These are phyloP conservation scores for Leccinum rimulosum DNA, from an alignment of 768 basidiomycete genomes.

Conservation along the genomic window DNA sequence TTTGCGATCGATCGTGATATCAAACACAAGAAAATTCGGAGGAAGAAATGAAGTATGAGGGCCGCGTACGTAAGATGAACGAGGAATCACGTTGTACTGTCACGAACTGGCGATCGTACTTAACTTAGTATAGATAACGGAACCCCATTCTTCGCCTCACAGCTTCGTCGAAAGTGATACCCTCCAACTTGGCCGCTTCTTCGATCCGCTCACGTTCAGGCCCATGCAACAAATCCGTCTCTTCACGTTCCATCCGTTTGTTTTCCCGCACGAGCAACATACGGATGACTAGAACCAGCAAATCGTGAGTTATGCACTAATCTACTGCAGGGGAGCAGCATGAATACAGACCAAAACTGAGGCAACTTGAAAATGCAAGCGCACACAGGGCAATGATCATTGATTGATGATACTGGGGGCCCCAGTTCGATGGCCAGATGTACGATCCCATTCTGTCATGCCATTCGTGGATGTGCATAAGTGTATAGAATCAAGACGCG, in stretches of 20 bases:
- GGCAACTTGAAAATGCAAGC: constrained; percentile 30
- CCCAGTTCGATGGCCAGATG: constrained; percentile 60
- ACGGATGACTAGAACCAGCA: constrained; percentile 38
- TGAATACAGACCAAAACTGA: constrained; percentile 34
- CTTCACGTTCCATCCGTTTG: constrained; percentile 47
- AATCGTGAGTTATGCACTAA: not conserved
- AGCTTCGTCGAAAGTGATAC: constrained; percentile 58
- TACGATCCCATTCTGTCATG: constrained; percentile 54
- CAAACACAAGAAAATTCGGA: not conserved
- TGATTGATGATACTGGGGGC: constrained; percentile 59
- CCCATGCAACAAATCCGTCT: constrained; percentile 41
- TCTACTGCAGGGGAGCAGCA: not conserved
- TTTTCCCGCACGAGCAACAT: constrained; percentile 49
- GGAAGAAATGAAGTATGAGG: not conserved
- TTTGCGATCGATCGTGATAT: not conserved
- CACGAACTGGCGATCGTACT: too few species aligned
- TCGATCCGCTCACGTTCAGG: constrained; percentile 50
- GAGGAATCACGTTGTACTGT: not conserved
- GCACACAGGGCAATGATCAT: constrained; percentile 49
- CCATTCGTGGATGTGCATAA: not conserved
- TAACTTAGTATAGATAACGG: constrained; percentile 49
- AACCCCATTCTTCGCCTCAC: constrained; percentile 55
- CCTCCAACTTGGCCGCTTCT: constrained; percentile 58
- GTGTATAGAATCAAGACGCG: not conserved
- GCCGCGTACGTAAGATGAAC: too few species aligned